Evolutionary conservation across 768 basidiomycete species (phyloP).

Genomic region (Naganishia vaughanmartiniae): DNA sequence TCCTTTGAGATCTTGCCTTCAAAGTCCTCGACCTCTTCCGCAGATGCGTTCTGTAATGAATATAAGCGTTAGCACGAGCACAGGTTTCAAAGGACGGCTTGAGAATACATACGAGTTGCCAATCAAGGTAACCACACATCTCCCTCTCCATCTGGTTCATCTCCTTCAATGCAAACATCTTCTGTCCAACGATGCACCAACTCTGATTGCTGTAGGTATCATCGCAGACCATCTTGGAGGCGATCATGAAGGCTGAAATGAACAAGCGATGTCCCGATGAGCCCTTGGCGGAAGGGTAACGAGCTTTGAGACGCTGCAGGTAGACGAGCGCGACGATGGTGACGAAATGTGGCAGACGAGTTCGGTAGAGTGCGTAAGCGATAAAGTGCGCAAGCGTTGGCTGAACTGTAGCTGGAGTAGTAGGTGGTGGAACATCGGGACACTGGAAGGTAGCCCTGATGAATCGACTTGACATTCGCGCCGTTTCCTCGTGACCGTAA

Average conservation of each 20-base stretch:
- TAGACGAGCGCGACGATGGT: conserved; percentile 68
- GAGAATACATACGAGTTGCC: conserved; percentile 55
- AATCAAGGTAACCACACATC: conserved; percentile 89
- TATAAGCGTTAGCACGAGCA: background rate
- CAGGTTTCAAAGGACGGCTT: background rate
- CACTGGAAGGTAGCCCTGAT: conserved; percentile 83
- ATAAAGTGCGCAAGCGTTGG: conserved; percentile 73
- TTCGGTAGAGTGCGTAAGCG: conserved; percentile 81
- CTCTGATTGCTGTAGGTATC: conserved; percentile 92
- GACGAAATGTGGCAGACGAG: conserved; percentile 68
- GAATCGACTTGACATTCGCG: conserved; percentile 70
- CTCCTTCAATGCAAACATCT: conserved; percentile 78
- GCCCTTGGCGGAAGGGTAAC: conserved; percentile 87
- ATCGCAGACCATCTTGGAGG: conserved; percentile 87
- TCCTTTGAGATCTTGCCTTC: background rate
- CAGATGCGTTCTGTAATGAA: conserved; percentile 5
- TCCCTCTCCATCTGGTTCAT: conserved; percentile 97
- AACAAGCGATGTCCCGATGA: conserved; percentile 86
- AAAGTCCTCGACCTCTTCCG: conserved; percentile 20
- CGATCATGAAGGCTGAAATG: conserved; percentile 90
- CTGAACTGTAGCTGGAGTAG: conserved; percentile 58
- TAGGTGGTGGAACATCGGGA: conserved; percentile 69
- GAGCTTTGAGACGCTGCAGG: conserved; percentile 77
- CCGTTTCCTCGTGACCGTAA: conserved; percentile 73
- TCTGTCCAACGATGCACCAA: conserved; percentile 85